Base-by-base conservation (phyloP, 2,329 filamentous ascomycete genomes). In the Penicillium sp. region DNA sequence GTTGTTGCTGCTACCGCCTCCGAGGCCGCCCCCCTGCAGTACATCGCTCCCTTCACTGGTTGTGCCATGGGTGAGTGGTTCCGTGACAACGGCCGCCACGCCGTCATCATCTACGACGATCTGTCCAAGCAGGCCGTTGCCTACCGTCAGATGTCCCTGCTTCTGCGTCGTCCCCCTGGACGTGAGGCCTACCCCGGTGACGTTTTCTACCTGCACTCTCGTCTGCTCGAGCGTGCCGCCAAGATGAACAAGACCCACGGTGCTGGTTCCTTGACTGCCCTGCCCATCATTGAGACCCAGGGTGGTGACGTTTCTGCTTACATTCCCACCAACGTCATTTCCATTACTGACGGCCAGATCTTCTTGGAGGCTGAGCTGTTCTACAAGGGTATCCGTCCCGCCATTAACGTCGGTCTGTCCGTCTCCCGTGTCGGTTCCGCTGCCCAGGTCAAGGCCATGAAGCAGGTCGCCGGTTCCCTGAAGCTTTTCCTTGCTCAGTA, bases 401-500 rank as follows among this genome's bases (percentile, higher is more conserved):
- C 95, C 84, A 99, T 99, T 82, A 99, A 99, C 88, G 95, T 99
- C 90, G 95, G 95, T 95, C 91, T 99, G 72, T 99, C 95, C 74
- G 95, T 99, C 73, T 99, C 95, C 71, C 95, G 95, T 91, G 95
- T 99, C 89, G 95, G 95, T 79, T 99, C 95, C 76, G 91, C 95
- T 79, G 95, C 95, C 78, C 95, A 99, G 87, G 87, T 98, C 81
- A 99, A 98, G 91, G 93, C 95, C 83, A 99, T 99, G 95, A 99
- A 99, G 89, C 95, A 99, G 87, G 95, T 99, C 73, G 95, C 95
- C 76, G 95, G 95, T 87, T 98, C 93, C 71, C 86, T 99, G 77
- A 99, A 99, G 89, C 92, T 99, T 73, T 99, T 98, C 92, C 91
- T 99, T 90, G 95, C 95, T 74, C 95, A 99, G 85, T 99, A 99